These are phyloP conservation scores for Penicillium hordei DNA, from an alignment of 2,329 filamentous ascomycete genomes.

Conservation along the genomic window DNA sequence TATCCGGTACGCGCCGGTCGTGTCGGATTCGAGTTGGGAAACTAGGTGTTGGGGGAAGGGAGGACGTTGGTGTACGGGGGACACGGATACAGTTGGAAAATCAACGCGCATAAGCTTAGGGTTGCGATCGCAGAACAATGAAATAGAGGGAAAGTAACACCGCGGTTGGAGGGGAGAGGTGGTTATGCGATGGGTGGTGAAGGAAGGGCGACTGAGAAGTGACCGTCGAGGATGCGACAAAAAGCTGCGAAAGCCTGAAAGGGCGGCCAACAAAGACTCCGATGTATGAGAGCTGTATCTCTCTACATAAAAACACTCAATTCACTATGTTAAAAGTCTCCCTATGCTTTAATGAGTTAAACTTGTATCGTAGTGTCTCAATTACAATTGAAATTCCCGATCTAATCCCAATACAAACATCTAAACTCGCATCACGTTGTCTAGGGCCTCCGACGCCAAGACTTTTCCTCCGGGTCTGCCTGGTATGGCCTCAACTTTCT, in stretches of 20 bases:
- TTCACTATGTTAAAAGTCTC: neutral
- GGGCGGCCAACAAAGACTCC: conserved; percentile 13
- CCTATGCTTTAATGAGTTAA: neutral
- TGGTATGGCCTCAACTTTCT: conserved; percentile 13
- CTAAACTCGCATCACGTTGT: conserved; percentile 7
- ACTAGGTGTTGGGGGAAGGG: conserved; percentile 2
- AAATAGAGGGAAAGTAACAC: neutral
- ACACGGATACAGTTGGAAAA: conserved; percentile 13
- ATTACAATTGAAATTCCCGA: neutral
- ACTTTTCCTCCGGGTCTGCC: conserved; percentile 18
- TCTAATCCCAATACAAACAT: neutral
- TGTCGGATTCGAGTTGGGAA: conserved; percentile 1
- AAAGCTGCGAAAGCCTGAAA: conserved; percentile 16
- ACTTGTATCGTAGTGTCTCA: neutral
- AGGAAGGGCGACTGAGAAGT: neutral
- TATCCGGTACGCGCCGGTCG: conserved; percentile 7
- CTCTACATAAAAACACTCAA: neutral
- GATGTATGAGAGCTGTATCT: conserved; percentile 1
- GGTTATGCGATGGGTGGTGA: neutral
- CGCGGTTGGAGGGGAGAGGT: neutral
- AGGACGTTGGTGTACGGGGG: conserved; percentile 5
- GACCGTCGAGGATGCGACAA: conserved; percentile 10
- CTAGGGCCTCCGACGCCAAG: conserved; percentile 18
- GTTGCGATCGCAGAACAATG: neutral
- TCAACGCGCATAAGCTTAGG: conserved; percentile 11